These are phyloP conservation scores for Diplogelasinospora grovesii DNA, from an alignment of 495 filamentous ascomycete genomes.

Conservation along the genomic window DNA sequence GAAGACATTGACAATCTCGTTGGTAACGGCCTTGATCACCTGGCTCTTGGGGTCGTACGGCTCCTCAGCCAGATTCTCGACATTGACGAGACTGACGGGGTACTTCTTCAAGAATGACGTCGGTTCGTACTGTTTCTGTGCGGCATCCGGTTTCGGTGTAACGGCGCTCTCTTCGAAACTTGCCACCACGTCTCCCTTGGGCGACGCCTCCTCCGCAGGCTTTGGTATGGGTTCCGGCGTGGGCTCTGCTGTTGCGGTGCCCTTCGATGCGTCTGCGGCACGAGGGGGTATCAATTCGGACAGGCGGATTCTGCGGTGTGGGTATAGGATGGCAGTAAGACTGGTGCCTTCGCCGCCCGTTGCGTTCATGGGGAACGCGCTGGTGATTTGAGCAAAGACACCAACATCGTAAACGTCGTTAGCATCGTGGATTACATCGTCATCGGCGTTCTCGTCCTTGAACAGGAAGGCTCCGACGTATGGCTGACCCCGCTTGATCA, in stretches of 20 bases:
- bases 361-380: constrained; percentile 67
- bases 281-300: constrained; percentile 66
- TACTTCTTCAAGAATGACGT: constrained; percentile 88
- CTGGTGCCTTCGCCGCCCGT: constrained; percentile 63
- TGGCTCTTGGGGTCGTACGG: constrained; percentile 82
- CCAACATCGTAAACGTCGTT: constrained; percentile 92
- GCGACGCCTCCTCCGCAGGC: constrained; percentile 33
- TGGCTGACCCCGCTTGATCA: constrained; percentile 96
- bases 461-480: constrained; percentile 96
- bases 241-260: constrained; percentile 33
- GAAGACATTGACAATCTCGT: constrained; percentile 97
- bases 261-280: constrained; percentile 31
- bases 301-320: constrained; percentile 90
- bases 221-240: constrained; percentile 51
- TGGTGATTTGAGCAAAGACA: constrained; percentile 96
- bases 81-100: constrained; percentile 85
- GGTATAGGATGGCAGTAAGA: constrained; percentile 89
- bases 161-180: constrained; percentile 84
- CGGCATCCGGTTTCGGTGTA: constrained; percentile 38
- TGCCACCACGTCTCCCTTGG: constrained; percentile 89
- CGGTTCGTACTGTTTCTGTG: constrained; percentile 64
- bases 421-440: constrained; percentile 78
- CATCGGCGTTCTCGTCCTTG: constrained; percentile 90
- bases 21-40: constrained; percentile 82
- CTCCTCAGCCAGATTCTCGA: constrained; percentile 86